Evolutionary conservation across 73 alveolate genomes (phyloP).

Genomic region (Paramecium octaurelia): DNA sequence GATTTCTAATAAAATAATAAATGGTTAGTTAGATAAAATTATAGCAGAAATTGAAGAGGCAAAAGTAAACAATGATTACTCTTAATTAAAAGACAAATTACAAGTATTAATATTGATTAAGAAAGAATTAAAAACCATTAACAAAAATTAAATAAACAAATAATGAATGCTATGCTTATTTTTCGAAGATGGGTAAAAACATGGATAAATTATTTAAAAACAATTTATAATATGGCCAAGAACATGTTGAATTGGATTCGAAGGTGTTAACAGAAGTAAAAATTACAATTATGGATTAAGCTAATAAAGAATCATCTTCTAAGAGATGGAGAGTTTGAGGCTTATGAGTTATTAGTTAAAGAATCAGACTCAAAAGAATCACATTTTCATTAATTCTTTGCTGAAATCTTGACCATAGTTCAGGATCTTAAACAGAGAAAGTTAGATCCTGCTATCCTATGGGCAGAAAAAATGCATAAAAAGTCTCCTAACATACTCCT

Average conservation of each 20-base stretch:
- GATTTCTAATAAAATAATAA: not conserved
- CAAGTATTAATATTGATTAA: not conserved
- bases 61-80: not conserved
- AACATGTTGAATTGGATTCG: constrained; percentile 36
- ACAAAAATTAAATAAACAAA: constrained; percentile 13
- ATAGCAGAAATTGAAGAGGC: not conserved
- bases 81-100: not conserved
- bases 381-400: not conserved
- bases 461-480: constrained; percentile 10
- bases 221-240: constrained; percentile 43
- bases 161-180: constrained; percentile 45
- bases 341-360: not conserved
- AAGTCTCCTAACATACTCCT: not conserved
- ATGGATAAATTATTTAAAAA: constrained; percentile 50
- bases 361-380: not conserved
- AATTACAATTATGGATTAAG: not conserved
- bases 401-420: not conserved
- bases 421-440: not conserved
- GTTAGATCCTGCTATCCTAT: not conserved
- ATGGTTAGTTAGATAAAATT: not conserved
- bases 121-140: constrained; percentile 50
- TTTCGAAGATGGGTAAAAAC: constrained; percentile 54
- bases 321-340: constrained; percentile 51
- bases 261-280: not conserved
- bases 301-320: constrained; percentile 36